These are phyloP conservation scores for Stenogyne calaminthoides DNA, from an alignment of 305 asterid species.

Conservation along the genomic window DNA sequence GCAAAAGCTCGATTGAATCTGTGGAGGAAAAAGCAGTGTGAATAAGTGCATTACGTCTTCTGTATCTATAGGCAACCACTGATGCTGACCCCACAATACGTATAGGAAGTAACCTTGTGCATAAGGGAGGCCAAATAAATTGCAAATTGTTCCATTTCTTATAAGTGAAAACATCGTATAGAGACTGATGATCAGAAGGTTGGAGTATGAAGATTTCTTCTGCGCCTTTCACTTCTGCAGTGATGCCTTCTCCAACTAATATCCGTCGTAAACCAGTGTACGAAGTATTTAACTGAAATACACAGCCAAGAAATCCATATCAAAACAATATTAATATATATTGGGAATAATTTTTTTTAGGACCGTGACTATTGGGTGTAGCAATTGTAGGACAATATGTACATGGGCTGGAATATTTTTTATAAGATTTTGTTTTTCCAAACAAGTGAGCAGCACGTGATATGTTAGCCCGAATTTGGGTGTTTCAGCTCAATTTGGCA, in stretches of 20 bases:
- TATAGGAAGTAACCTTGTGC: constrained; percentile 54
- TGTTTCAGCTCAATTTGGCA: too few relatives aligned
- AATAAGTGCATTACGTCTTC: constrained; percentile 51
- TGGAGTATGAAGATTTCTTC: constrained; percentile 60
- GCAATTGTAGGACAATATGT: too few relatives aligned
- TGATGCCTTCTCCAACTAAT: constrained; percentile 74
- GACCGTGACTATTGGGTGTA: too few relatives aligned
- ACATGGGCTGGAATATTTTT: too few relatives aligned
- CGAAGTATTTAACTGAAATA: constrained; percentile 56
- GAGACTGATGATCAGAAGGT: constrained; percentile 37
- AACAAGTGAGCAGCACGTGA: too few relatives aligned
- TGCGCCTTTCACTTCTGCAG: constrained; percentile 66
- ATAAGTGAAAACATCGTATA: constrained; percentile 31
- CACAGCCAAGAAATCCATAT: constrained; percentile 25
- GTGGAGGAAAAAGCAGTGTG: constrained; percentile 40
- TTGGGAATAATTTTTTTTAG: too few relatives aligned
- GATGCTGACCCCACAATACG: constrained; percentile 61
- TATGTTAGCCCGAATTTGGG: too few relatives aligned
- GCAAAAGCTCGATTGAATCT: constrained; percentile 50
- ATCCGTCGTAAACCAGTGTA: constrained; percentile 60
- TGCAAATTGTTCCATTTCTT: constrained; percentile 25
- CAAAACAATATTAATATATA: not conserved
- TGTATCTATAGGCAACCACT: constrained; percentile 55
- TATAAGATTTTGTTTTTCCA: too few relatives aligned
- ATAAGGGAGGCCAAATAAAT: constrained; percentile 42